Conservation (phyloP, 768 basidiomycete species). For the Mycena metata region DNA sequence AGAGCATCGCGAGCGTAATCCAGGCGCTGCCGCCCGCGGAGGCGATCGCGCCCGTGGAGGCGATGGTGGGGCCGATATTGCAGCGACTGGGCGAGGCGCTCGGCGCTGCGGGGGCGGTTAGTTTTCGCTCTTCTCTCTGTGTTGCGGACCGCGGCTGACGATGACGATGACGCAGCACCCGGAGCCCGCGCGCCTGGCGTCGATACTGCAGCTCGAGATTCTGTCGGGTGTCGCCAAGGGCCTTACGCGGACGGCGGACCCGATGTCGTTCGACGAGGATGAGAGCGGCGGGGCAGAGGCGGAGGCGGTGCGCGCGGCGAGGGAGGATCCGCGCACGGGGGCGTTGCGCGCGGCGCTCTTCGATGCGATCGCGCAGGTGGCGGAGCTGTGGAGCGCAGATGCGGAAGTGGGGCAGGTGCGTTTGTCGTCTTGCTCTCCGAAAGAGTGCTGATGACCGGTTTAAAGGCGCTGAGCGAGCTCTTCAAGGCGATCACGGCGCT, state of each 20-base stretch:
- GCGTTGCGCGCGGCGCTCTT: constrained; percentile 79
- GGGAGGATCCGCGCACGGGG: constrained; percentile 74
- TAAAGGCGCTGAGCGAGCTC: constrained; percentile 83
- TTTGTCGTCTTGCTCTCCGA: constrained; percentile 32
- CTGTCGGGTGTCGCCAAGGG: constrained; percentile 91
- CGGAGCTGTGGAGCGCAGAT: constrained; percentile 86
- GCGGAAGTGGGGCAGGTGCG: constrained; percentile 82
- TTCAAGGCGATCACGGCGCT: constrained; percentile 90
- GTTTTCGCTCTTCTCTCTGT: constrained; percentile 35
- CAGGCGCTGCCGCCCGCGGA: constrained; percentile 88
- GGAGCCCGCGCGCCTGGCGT: constrained; percentile 76
- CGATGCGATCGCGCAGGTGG: constrained; percentile 66
- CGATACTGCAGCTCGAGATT: constrained; percentile 82
- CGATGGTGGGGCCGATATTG: constrained; percentile 82
- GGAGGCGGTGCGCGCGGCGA: constrained; percentile 68
- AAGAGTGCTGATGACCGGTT: constrained; percentile 2
- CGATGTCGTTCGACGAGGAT: constrained; percentile 70
- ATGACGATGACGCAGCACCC: no score
- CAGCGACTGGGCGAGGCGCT: constrained; percentile 76
- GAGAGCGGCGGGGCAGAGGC: constrained; percentile 68
- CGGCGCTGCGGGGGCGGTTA: constrained; percentile 65
- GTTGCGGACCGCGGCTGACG: no score
- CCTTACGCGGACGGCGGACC: constrained; percentile 82
- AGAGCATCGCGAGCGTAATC: constrained; percentile 94
- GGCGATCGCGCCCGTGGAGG: constrained; percentile 84